These are phyloP conservation scores for Sporothrix globosa DNA, from an alignment of 2,329 filamentous ascomycete species.

Conservation along the genomic window DNA sequence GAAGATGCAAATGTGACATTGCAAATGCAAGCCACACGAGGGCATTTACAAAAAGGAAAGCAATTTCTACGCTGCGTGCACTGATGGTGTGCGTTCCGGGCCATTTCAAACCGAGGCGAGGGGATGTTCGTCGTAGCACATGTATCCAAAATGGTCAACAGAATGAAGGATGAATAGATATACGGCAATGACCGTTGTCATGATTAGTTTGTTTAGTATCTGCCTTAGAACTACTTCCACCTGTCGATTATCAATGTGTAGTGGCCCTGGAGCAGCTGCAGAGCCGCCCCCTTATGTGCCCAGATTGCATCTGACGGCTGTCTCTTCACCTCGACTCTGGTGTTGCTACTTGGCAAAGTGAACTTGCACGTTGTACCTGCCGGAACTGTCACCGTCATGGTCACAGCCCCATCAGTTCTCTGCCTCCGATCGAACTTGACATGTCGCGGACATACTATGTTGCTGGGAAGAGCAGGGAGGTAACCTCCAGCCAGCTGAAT, in stretches of 20 bases:
- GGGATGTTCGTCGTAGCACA: neutral
- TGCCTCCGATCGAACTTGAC: neutral
- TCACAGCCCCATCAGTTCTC: neutral
- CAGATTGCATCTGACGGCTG: neutral
- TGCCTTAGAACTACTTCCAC: too few relatives aligned
- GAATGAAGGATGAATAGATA: neutral
- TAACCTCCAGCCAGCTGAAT: neutral
- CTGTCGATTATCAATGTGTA: neutral
- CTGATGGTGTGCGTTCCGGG: neutral
- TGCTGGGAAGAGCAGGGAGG: neutral
- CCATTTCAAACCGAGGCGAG: neutral
- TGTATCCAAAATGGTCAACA: too few relatives aligned
- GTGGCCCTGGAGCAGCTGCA: neutral
- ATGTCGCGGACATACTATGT: conserved; percentile 4
- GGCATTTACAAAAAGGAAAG: too few relatives aligned
- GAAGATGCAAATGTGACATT: too few relatives aligned
- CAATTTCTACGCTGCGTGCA: too few relatives aligned
- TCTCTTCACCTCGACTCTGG: neutral
- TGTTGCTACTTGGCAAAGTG: neutral
- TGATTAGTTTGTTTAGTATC: neutral
- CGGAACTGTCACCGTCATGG: neutral
- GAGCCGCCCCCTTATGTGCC: neutral
- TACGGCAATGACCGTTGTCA: neutral
- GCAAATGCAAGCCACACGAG: too few relatives aligned
- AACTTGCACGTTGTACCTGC: neutral